Evolutionary conservation across 1,284 basidiomycete species (phyloP).

Genomic region (Sparassis latifolia): DNA sequence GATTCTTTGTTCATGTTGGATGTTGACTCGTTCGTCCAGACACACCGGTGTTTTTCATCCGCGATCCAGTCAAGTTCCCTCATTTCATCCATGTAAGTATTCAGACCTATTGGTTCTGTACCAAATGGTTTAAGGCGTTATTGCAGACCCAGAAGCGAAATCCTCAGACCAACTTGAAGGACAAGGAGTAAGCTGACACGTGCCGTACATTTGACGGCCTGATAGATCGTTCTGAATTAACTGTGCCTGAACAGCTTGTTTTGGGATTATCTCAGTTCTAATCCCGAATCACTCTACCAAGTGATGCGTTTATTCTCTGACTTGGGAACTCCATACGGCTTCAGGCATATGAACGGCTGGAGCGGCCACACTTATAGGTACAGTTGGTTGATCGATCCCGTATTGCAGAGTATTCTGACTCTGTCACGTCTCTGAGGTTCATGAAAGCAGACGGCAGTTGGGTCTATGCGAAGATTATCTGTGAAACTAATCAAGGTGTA

Average conservation of each 20-base stretch:
- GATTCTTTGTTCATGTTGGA: too few relatives aligned
- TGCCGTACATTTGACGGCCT: too few relatives aligned
- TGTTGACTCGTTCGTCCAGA: constrained; percentile 25
- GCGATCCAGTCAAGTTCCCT: constrained; percentile 77
- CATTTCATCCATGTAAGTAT: constrained; percentile 73
- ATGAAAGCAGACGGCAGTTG: constrained; percentile 80
- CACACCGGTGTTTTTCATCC: constrained; percentile 85
- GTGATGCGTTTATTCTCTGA: constrained; percentile 85
- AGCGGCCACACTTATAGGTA: constrained; percentile 74
- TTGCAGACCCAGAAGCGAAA: constrained; percentile 77
- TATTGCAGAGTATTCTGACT: neutral
- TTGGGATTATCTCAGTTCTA: constrained; percentile 80
- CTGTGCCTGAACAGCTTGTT: constrained; percentile 13
- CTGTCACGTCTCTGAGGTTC: constrained; percentile 43
- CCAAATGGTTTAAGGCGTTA: neutral
- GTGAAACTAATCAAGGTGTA: constrained; percentile 19
- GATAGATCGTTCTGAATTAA: constrained; percentile 4
- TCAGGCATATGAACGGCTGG: constrained; percentile 80
- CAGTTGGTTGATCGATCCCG: neutral
- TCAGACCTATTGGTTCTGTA: too few relatives aligned
- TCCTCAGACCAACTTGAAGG: constrained; percentile 83
- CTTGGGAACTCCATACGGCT: constrained; percentile 84
- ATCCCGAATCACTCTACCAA: constrained; percentile 84
- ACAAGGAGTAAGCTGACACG: constrained; percentile 29
- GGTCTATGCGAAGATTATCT: constrained; percentile 78